Percentiles rank a stretch among this genome's conserved stretches.
phyloP scores from a whole-genome alignment of 1,284 basidiomycete species.

The Ceratorhiza oryzae-sativae region DNA sequence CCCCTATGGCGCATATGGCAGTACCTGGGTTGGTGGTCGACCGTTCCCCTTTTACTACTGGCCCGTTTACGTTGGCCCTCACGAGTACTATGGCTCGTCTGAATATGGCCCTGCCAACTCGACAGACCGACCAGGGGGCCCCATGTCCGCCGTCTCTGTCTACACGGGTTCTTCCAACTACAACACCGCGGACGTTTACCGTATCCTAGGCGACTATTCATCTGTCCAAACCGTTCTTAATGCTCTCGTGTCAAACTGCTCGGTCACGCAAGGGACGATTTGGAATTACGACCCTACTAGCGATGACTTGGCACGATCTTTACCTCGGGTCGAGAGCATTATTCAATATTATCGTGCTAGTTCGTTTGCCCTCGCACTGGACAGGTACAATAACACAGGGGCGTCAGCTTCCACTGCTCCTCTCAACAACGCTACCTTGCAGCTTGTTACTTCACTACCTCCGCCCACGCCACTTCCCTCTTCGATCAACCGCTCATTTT shows the following conservation, averaged over 20 bases:
- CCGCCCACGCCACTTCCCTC: conserved; percentile 31
- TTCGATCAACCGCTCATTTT: conserved; percentile 28
- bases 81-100: conserved; percentile 44
- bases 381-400: conserved; percentile 39
- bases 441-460: conserved; percentile 8
- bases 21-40: conserved; percentile 15
- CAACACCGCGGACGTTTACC: conserved; percentile 38
- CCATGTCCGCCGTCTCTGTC: conserved; percentile 24
- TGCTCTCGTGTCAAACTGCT: conserved; percentile 31
- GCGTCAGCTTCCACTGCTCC: conserved; percentile 6
- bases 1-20: not conserved
- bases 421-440: conserved; percentile 12
- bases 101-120: conserved; percentile 55
- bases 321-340: conserved; percentile 23
- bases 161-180: conserved; percentile 18
- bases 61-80: conserved; percentile 34
- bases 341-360: conserved; percentile 39
- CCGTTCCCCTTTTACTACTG: conserved; percentile 35
- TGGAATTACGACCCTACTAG: conserved; percentile 30
- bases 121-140: conserved; percentile 52
- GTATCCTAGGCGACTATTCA: conserved; percentile 34
- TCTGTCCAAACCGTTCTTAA: conserved; percentile 36
- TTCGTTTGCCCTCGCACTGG: conserved; percentile 37
- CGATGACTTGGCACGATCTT: conserved; percentile 8
- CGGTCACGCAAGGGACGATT: conserved; percentile 16